These are phyloP conservation scores for Rhodotorula diobovata DNA, from an alignment of 768 basidiomycete genomes.

Conservation along the genomic window DNA sequence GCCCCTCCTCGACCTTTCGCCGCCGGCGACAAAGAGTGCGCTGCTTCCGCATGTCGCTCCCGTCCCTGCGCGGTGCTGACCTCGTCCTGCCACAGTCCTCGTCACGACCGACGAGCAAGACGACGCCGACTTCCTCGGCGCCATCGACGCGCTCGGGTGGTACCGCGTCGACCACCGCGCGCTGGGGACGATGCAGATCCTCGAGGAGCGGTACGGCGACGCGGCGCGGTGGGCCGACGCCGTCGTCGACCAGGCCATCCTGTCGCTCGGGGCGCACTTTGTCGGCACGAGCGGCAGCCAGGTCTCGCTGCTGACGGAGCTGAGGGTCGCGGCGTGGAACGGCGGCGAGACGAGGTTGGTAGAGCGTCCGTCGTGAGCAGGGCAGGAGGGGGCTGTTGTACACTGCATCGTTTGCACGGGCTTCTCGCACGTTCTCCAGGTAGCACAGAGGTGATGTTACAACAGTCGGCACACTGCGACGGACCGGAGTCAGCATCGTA, in stretches of 20 bases:
- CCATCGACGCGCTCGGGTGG: slow-evolving; percentile 33
- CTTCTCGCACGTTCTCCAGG: too few species aligned
- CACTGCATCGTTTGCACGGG: too few species aligned
- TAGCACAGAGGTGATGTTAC: too few species aligned
- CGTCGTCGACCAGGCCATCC: slow-evolving; percentile 34
- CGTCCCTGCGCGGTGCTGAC: background rate
- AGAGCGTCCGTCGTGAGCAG: slow-evolving; percentile 15
- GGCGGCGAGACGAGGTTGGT: slow-evolving; percentile 25
- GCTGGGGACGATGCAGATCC: slow-evolving; percentile 7
- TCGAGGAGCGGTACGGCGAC: slow-evolving; percentile 21
- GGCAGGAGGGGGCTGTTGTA: too few species aligned
- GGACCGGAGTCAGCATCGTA: too few species aligned
- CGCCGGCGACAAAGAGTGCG: slow-evolving; percentile 8
- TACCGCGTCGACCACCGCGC: slow-evolving; percentile 29
- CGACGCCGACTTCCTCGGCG: slow-evolving; percentile 24
- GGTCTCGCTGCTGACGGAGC: slow-evolving; percentile 21
- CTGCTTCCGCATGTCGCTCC: too few species aligned
- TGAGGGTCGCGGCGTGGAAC: slow-evolving; percentile 36
- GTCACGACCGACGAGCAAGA: slow-evolving; percentile 37
- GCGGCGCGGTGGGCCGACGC: slow-evolving; percentile 31
- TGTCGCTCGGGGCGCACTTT: slow-evolving; percentile 19
- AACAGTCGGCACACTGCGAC: too few species aligned
- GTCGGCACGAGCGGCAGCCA: slow-evolving; percentile 33
- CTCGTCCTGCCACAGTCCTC: slow-evolving; percentile 5
- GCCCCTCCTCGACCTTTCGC: slow-evolving; percentile 6